Evolutionary conservation across 1,284 basidiomycete genomes (phyloP).

Genomic region (Malassezia brasiliensis): DNA sequence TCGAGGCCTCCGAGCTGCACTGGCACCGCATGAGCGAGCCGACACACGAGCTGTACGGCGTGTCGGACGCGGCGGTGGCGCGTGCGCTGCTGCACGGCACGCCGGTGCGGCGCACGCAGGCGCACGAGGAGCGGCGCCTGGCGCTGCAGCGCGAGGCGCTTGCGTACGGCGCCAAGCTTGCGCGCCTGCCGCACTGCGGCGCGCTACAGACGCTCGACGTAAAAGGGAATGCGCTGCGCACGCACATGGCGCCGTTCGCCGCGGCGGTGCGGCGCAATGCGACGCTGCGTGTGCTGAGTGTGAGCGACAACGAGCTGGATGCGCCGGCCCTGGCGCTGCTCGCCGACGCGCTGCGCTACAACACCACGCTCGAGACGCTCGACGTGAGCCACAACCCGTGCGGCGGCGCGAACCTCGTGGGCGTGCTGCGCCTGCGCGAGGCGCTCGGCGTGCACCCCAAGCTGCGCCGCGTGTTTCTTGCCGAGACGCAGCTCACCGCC

Average conservation of each 20-base stretch:
- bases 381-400: slow-evolving; percentile 90
- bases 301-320: slow-evolving; percentile 87
- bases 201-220: slow-evolving; percentile 79
- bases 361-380: slow-evolving; percentile 81
- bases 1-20: neutral
- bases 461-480: slow-evolving; percentile 82
- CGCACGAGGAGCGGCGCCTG: slow-evolving; percentile 16
- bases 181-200: slow-evolving; percentile 72
- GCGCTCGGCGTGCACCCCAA: slow-evolving; percentile 87
- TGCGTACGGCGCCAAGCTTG: slow-evolving; percentile 11
- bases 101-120: slow-evolving; percentile 25
- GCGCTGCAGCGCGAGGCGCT: slow-evolving; percentile 1
- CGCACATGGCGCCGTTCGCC: slow-evolving; percentile 75
- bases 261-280: slow-evolving; percentile 92
- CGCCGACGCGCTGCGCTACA: slow-evolving; percentile 91
- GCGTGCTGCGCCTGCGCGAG: slow-evolving; percentile 60
- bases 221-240: slow-evolving; percentile 74
- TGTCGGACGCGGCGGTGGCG: neutral
- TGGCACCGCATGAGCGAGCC: neutral
- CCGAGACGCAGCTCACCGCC: slow-evolving; percentile 69
- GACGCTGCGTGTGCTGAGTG: slow-evolving; percentile 82
- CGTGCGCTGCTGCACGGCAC: slow-evolving; percentile 20
- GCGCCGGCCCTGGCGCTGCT: slow-evolving; percentile 67
- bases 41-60: slow-evolving; percentile 3
- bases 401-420: slow-evolving; percentile 72